A percentile compares a stretch with the other conserved stretches of the same genome.
These are phyloP conservation scores for Candida easanensis DNA, from an alignment of 805 yeast species.

Conservation along the genomic window DNA sequence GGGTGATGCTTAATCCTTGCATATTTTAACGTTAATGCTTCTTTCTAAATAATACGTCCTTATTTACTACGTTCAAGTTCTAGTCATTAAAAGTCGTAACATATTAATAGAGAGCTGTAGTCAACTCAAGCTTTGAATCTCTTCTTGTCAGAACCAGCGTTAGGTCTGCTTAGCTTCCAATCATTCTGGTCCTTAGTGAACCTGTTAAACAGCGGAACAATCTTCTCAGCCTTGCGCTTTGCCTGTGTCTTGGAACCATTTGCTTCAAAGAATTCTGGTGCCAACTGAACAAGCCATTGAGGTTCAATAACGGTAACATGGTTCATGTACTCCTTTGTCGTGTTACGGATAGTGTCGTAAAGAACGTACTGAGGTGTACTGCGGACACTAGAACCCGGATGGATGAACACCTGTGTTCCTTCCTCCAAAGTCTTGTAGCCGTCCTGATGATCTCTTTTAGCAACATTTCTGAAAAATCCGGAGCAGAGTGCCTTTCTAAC, in stretches of 20 bases:
- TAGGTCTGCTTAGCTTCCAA: conserved; percentile 56
- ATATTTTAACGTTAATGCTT: too few species aligned
- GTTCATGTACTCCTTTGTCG: conserved; percentile 90
- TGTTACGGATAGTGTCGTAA: conserved; percentile 77
- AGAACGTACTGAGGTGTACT: conserved; percentile 73
- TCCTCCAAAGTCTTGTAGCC: conserved; percentile 72
- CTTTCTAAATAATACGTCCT: too few species aligned
- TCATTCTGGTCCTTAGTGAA: conserved; percentile 59
- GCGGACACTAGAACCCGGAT: conserved; percentile 80
- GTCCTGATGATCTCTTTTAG: conserved; percentile 68
- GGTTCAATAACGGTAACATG: conserved; percentile 82
- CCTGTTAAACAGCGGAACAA: conserved; percentile 69
- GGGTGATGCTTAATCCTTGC: conserved; percentile 17
- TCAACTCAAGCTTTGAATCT: conserved; percentile 18
- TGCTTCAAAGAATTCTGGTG: conserved; percentile 71
- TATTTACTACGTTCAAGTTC: not conserved
- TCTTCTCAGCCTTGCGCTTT: conserved; percentile 52
- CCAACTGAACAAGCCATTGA: conserved; percentile 66
- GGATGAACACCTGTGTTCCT: conserved; percentile 72
- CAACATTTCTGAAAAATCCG: conserved; percentile 66
- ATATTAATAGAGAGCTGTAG: not conserved
- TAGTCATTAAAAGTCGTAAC: too few species aligned
- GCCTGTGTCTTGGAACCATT: conserved; percentile 44
- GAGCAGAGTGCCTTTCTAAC: conserved; percentile 62
- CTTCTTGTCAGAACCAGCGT: conserved; percentile 44